Percentiles rank a stretch among this genome's conserved stretches.
These are phyloP conservation scores for Lecanicillium sp. DNA, from an alignment of 2,329 filamentous ascomycete species.

Conservation along the genomic window DNA sequence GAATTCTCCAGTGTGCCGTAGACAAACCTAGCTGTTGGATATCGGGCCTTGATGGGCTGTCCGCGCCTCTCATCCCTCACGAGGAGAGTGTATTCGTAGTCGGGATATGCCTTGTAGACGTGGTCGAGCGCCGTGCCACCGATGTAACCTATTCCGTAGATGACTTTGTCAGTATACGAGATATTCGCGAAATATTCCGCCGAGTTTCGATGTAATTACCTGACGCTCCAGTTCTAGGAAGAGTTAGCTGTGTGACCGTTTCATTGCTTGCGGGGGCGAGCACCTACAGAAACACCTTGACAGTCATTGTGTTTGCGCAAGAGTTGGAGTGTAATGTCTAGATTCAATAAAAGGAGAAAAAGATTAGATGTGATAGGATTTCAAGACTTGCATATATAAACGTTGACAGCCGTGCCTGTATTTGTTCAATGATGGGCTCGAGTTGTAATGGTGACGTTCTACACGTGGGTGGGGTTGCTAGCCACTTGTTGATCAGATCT, in stretches of 20 bases:
- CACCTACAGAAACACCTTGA: conserved; percentile 34
- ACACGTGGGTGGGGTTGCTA: too few species aligned
- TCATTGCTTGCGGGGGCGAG: not conserved
- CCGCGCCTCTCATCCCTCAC: conserved; percentile 38
- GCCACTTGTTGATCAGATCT: too few species aligned
- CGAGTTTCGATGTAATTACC: conserved; percentile 21
- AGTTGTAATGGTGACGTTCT: too few species aligned
- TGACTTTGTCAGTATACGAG: not conserved
- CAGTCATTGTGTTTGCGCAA: conserved; percentile 21
- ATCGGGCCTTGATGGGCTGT: conserved; percentile 32
- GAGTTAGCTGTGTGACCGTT: not conserved
- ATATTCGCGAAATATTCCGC: too few species aligned
- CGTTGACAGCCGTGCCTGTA: too few species aligned
- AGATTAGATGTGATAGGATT: too few species aligned
- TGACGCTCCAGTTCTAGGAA: conserved; percentile 32
- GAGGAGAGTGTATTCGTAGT: conserved; percentile 37
- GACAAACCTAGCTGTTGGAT: conserved; percentile 38
- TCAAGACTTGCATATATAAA: too few species aligned
- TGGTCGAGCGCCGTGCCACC: conserved; percentile 41
- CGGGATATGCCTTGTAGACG: conserved; percentile 33
- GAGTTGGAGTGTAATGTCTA: too few species aligned
- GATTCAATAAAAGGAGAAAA: too few species aligned
- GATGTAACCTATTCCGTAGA: conserved; percentile 33
- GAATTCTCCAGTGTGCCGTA: conserved; percentile 38
- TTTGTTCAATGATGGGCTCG: too few species aligned